These are phyloP conservation scores for Haplosporangium sp. DNA, from an alignment of 371 early-diverging fungal genomes.

Conservation along the genomic window DNA sequence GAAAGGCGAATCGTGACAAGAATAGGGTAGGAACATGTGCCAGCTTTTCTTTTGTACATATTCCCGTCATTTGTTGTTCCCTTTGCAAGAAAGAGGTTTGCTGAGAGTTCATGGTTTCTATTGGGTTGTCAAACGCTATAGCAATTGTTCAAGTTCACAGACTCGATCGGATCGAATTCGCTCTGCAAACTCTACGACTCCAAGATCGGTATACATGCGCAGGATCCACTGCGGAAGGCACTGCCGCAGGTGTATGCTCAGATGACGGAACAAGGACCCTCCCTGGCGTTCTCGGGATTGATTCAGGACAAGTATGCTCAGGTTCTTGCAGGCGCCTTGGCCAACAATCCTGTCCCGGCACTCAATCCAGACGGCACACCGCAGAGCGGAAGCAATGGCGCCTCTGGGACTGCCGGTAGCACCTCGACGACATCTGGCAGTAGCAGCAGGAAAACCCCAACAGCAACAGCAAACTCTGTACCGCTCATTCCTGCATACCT, in stretches of 20 bases:
- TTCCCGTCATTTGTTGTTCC: neutral
- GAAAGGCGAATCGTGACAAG: slow-evolving; percentile 40
- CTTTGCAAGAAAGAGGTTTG: neutral
- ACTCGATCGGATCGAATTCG: slow-evolving; percentile 38
- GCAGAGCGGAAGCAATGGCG: slow-evolving; percentile 1
- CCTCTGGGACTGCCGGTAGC: neutral
- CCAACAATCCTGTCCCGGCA: slow-evolving; percentile 20
- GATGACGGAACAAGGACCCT: slow-evolving; percentile 49
- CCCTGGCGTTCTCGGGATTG: slow-evolving; percentile 45
- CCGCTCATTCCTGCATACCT: slow-evolving; percentile 49
- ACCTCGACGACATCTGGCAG: slow-evolving; percentile 2
- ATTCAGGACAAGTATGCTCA: slow-evolving; percentile 54
- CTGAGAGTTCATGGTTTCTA: too few relatives aligned
- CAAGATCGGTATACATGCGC: slow-evolving; percentile 22
- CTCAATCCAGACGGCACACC: slow-evolving; percentile 14
- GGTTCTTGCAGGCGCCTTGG: slow-evolving; percentile 24
- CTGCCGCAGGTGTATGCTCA: slow-evolving; percentile 49
- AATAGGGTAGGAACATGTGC: slow-evolving; percentile 28
- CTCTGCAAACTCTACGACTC: slow-evolving; percentile 37
- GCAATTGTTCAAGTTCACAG: slow-evolving; percentile 55
- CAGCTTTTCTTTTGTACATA: neutral
- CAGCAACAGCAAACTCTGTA: slow-evolving; percentile 45
- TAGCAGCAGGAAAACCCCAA: slow-evolving; percentile 20
- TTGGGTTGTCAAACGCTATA: too few relatives aligned
- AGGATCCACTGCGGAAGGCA: slow-evolving; percentile 31